These are phyloP conservation scores for Pecoramyces ruminantium DNA, from an alignment of 192 early-diverging fungal species.

Conservation along the genomic window DNA sequence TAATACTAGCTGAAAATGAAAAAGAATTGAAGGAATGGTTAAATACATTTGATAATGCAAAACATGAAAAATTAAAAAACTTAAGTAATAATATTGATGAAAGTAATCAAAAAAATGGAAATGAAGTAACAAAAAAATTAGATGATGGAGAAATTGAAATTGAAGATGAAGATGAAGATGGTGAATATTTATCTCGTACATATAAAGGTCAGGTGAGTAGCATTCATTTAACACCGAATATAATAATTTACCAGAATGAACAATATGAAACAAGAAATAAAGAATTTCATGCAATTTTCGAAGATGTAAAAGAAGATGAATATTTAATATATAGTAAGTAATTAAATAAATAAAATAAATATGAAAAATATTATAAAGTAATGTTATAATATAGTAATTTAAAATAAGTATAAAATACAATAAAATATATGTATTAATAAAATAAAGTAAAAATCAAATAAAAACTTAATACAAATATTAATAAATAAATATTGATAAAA, in stretches of 20 bases:
- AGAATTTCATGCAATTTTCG: not conserved
- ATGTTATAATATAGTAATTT: too few species aligned
- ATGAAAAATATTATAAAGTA: too few species aligned
- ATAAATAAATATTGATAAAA: not conserved
- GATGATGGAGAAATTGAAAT: not conserved
- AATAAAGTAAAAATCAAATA: too few species aligned
- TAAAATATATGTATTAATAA: too few species aligned
- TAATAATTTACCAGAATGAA: not conserved
- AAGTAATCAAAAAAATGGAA: too few species aligned
- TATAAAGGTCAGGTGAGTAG: not conserved
- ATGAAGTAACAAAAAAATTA: not conserved
- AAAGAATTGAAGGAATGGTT: constrained; percentile 53
- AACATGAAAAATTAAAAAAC: constrained; percentile 7
- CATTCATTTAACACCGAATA: not conserved
- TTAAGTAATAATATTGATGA: not conserved
- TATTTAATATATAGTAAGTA: not conserved
- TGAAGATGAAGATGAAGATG: not conserved
- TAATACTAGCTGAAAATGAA: constrained; percentile 58
- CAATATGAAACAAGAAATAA: not conserved
- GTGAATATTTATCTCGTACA: not conserved
- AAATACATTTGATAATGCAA: constrained; percentile 35
- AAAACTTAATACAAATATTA: too few species aligned
- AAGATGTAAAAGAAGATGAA: not conserved
- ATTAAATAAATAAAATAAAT: too few species aligned
- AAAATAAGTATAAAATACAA: too few species aligned